Percentiles rank a stretch among this genome's conserved stretches.
These are phyloP conservation scores for Rhizopogon rudus DNA, from an alignment of 768 basidiomycete species.

Conservation along the genomic window DNA sequence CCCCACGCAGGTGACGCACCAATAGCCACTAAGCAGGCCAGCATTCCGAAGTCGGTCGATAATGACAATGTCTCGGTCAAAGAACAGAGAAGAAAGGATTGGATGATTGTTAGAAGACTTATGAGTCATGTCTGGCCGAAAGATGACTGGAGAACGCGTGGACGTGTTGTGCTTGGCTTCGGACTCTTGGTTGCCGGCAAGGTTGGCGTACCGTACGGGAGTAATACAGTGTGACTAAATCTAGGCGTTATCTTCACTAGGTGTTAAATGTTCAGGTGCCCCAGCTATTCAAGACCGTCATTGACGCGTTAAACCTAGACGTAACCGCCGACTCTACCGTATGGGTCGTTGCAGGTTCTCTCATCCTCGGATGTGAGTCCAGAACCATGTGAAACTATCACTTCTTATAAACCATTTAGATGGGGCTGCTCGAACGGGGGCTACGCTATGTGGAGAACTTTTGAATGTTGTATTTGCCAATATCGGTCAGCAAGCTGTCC, in stretches of 20 bases:
- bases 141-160: slow-evolving; percentile 75
- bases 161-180: slow-evolving; percentile 80
- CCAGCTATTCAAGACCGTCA: slow-evolving; percentile 85
- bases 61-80: slow-evolving; percentile 13
- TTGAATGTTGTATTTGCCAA: slow-evolving; percentile 95
- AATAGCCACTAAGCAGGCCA: slow-evolving; percentile 1
- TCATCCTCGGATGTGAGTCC: slow-evolving; percentile 85
- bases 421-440: slow-evolving; percentile 84
- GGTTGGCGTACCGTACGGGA: slow-evolving; percentile 36
- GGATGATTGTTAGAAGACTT: slow-evolving; percentile 80
- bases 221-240: not conserved
- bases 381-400: not conserved
- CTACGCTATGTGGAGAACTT: slow-evolving; percentile 86
- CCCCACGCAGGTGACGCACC: not conserved
- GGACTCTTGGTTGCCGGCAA: slow-evolving; percentile 79
- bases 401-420: slow-evolving; percentile 42
- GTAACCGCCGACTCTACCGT: slow-evolving; percentile 72
- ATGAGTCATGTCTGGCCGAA: slow-evolving; percentile 91
- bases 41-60: slow-evolving; percentile 2
- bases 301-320: slow-evolving; percentile 86
- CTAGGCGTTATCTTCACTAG: slow-evolving; percentile 30
- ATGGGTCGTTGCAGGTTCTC: slow-evolving; percentile 87
- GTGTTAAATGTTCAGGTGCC: slow-evolving; percentile 98
- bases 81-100: slow-evolving; percentile 74
- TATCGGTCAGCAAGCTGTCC: slow-evolving; percentile 90